These are phyloP conservation scores for Areca catechu DNA, from an alignment of 176 grass and related monocot genomes.

Conservation along the genomic window DNA sequence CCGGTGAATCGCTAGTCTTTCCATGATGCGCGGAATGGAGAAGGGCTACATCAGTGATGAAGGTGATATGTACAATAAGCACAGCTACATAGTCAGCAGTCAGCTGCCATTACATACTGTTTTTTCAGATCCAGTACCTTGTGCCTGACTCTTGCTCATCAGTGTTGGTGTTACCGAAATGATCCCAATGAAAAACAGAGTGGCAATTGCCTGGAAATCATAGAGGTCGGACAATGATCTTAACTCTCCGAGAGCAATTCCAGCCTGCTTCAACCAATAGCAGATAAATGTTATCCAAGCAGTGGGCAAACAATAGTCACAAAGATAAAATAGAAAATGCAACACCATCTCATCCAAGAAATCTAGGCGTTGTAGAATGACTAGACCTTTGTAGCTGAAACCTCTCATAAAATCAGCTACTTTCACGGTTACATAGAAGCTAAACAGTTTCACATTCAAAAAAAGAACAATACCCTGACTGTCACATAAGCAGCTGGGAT, in stretches of 20 bases:
- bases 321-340: too few species aligned
- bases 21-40: too few species aligned
- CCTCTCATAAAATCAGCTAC: too few species aligned
- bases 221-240: constrained; percentile 82
- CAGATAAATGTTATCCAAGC: too few species aligned
- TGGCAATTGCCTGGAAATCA: constrained; percentile 73
- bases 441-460: not conserved
- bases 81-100: constrained; percentile 3
- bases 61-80: too few species aligned
- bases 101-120: constrained; percentile 13
- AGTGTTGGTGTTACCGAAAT: constrained; percentile 82
- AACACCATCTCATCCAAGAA: too few species aligned
- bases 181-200: constrained; percentile 80
- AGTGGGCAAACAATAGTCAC: too few species aligned
- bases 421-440: too few species aligned
- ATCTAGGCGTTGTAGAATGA: too few species aligned
- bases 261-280: constrained; percentile 43
- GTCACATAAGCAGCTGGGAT: constrained; percentile 88
- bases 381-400: too few species aligned
- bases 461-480: constrained; percentile 50
- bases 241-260: constrained; percentile 82
- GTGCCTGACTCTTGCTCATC: constrained; percentile 46
- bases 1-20: too few species aligned
- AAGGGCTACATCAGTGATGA: too few species aligned
- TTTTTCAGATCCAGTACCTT: constrained; percentile 29